Evolutionary conservation across 1,139 yeast species (phyloP), one percentile per base, ranked within the genome.

Genomic region (Debaryomyces nepalensis): DNA sequence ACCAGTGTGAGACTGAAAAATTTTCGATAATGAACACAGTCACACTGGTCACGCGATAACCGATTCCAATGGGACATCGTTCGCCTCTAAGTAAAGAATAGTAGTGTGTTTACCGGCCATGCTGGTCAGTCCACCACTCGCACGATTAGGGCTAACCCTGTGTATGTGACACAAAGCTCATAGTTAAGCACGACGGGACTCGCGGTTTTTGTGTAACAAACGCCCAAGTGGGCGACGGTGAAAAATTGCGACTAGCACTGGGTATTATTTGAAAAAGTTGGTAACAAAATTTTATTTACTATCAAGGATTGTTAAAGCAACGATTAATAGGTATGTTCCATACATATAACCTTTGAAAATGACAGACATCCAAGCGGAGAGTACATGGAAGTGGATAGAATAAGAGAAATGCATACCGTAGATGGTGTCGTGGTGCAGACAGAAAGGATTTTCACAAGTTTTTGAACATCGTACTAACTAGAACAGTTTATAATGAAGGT

Each of bases 401-500:
- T 11, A 22, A 8, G 26, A 12, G 3, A 15, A 5, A 22, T 6
- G 12, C 7, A 12, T 3, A 8, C 12, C 19, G 10, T 6, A 22
- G 4, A 7, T 22, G 24, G 8, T 22, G 24, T 22, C 24, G 24
- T 22, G 24, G 24, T 22, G 30, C 23, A 21, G 16, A n/a, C 12
- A 9, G 30, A 26, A 26, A 14, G 12, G 12, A 9, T 11, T 14
- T 30, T 5, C 15, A 18, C 33, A 30, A 30, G 21, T 31, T 31
- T 31, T 19, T 18, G 33, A 16, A 31, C 33, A n/a, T 14, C 15
- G 26, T 33, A 33, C 37, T 33, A 33, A 33, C 37, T 21, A 11
- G 30, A 24, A 22, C 10, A 26, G 29, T 22, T 26, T 38, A 70
- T 59, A 78, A 95, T 93, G 99, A 93, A 93, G 96, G 89, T 95